Evolutionary conservation across 169 alveolate species (phyloP).

Genomic region (Eimeria maxima): DNA sequence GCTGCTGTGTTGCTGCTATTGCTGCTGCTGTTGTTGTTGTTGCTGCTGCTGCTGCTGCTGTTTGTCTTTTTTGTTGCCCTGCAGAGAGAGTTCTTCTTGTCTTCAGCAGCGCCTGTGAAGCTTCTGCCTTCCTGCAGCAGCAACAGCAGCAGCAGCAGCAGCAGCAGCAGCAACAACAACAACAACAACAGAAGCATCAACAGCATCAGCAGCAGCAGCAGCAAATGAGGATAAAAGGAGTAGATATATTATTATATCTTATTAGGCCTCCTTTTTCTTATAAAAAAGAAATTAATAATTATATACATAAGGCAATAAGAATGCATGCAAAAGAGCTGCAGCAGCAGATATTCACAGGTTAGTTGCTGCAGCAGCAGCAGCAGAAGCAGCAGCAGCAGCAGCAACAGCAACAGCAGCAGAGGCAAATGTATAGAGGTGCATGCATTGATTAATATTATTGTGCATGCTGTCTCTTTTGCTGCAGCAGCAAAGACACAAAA

Average conservation of each 20-base stretch:
- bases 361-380: too few relatives aligned
- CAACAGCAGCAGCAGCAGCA: conserved; percentile 29
- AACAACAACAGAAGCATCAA: not conserved
- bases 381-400: conserved; percentile 6
- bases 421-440: not conserved
- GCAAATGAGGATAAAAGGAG: too few relatives aligned
- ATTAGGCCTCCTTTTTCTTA: too few relatives aligned
- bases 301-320: too few relatives aligned
- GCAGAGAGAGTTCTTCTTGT: not conserved
- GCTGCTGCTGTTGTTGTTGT: not conserved
- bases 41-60: not conserved
- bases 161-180: not conserved
- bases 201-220: too few relatives aligned
- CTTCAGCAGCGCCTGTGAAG: conserved; percentile 18
- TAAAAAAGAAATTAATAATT: too few relatives aligned
- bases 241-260: too few relatives aligned
- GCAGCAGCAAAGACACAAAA: not conserved
- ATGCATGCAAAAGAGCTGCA: not conserved
- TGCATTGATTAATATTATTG: not conserved
- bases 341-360: not conserved
- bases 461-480: not conserved
- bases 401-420: conserved; percentile 14
- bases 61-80: not conserved
- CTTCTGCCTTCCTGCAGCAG: conserved; percentile 14
- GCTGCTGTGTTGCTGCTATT: not conserved